Evolutionary conservation across 108 stramenopile species (phyloP).

Genomic region (Discostella pseudostelligera): DNA sequence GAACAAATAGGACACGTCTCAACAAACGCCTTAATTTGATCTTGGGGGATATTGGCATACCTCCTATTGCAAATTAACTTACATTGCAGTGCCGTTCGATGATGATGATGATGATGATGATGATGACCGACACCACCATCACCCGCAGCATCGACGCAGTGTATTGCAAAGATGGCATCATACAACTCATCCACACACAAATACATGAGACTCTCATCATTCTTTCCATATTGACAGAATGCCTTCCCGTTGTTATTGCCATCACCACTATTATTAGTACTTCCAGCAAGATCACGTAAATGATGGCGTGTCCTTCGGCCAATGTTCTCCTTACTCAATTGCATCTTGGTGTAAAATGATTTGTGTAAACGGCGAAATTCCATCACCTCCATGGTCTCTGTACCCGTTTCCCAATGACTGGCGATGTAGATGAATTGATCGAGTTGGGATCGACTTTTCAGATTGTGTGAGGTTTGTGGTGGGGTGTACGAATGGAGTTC

Average conservation of each 20-base stretch:
- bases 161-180: conserved; percentile 40
- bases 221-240: conserved; percentile 39
- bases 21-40: conserved; percentile 23
- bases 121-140: no score
- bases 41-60: conserved; percentile 39
- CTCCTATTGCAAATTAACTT: conserved; percentile 36
- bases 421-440: conserved; percentile 30
- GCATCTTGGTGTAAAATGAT: conserved; percentile 39
- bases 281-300: conserved; percentile 7
- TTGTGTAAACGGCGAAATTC: conserved; percentile 30
- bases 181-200: conserved; percentile 35
- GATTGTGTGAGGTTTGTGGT: conserved; percentile 10
- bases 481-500: conserved; percentile 18
- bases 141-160: conserved; percentile 16
- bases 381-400: conserved; percentile 26
- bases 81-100: conserved; percentile 15
- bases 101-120: not conserved
- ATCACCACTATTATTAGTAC: not conserved
- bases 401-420: conserved; percentile 39
- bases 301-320: conserved; percentile 35
- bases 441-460: conserved; percentile 28
- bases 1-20: conserved; percentile 38
- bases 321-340: conserved; percentile 26
- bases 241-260: conserved; percentile 5
- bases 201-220: conserved; percentile 42